A percentile compares a stretch with the other conserved stretches of the same genome.
These are phyloP conservation scores for Phoma herbarum DNA, from an alignment of 2,329 filamentous ascomycete species.

Conservation along the genomic window DNA sequence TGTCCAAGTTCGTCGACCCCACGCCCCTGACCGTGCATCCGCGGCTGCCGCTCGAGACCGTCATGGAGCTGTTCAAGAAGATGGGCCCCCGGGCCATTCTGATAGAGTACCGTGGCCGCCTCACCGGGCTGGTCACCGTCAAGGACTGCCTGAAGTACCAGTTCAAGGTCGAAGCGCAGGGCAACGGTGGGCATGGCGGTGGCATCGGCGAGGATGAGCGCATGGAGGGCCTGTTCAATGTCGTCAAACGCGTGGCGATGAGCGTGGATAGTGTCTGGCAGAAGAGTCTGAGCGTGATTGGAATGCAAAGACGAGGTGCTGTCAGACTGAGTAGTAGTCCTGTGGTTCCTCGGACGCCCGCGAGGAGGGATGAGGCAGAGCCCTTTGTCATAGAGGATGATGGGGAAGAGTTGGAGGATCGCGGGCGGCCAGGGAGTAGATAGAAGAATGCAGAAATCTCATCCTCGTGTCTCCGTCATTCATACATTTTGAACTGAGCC, in stretches of 20 bases:
- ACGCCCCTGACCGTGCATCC: conserved; percentile 93
- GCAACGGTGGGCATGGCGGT: conserved; percentile 56
- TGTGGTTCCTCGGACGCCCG: background rate
- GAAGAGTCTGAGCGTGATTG: conserved; percentile 20
- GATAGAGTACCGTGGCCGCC: conserved; percentile 85
- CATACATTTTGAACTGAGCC: no score
- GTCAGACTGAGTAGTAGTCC: conserved; percentile 41
- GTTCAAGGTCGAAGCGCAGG: conserved; percentile 92
- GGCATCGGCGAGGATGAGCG: conserved; percentile 31
- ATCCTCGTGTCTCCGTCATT: no score
- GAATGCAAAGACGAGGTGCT: conserved; percentile 25
- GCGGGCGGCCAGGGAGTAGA: conserved; percentile 6
- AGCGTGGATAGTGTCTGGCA: conserved; percentile 28
- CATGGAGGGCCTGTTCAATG: conserved; percentile 41
- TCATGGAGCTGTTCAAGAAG: conserved; percentile 99
- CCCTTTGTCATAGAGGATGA: conserved; percentile 15
- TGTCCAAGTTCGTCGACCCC: conserved; percentile 86
- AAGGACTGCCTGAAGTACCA: conserved; percentile 98
- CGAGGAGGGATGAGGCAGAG: conserved; percentile 24
- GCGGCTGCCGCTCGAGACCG: conserved; percentile 88
- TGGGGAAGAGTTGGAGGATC: conserved; percentile 14
- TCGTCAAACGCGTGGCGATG: conserved; percentile 23
- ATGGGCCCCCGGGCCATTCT: conserved; percentile 94
- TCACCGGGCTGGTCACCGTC: conserved; percentile 88
- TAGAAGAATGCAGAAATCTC: no score